Evolutionary conservation across 768 basidiomycete genomes (phyloP).

Genomic region (Kwoniella newhampshirensis): DNA sequence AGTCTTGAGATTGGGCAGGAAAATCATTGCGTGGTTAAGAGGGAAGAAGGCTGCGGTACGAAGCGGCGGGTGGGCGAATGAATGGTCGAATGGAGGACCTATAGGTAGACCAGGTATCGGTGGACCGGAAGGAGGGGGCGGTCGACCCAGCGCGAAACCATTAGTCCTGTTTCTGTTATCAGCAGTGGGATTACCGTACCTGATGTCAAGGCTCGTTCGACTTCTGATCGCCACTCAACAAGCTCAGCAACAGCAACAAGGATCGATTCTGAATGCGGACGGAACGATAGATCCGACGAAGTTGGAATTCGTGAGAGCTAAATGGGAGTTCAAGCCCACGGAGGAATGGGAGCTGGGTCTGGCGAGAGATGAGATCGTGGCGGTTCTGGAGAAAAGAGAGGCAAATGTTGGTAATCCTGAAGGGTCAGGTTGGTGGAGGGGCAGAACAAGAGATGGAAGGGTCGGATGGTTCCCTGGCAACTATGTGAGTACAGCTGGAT

Average conservation of each 20-base stretch:
- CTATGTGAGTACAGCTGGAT: conserved; percentile 61
- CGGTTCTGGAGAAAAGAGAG: conserved; percentile 77
- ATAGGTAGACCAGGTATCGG: conserved; percentile 10
- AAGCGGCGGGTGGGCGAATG: conserved; percentile 48
- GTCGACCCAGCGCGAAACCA: conserved; percentile 74
- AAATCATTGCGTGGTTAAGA: conserved; percentile 66
- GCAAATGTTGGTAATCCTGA: conserved; percentile 68
- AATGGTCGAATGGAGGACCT: conserved; percentile 42
- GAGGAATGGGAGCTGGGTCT: conserved; percentile 76
- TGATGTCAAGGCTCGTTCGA: conserved; percentile 85
- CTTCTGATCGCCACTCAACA: conserved; percentile 61
- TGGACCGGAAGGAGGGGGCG: conserved; percentile 19
- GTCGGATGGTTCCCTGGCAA: conserved; percentile 94
- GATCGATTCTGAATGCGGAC: conserved; percentile 49
- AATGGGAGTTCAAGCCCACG: conserved; percentile 73
- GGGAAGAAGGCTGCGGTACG: conserved; percentile 53
- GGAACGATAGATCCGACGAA: conserved; percentile 65
- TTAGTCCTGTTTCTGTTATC: conserved; percentile 90
- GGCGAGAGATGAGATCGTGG: conserved; percentile 88
- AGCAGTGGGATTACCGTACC: conserved; percentile 86
- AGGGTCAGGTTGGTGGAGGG: conserved; percentile 89
- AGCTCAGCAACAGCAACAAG: conserved; percentile 39
- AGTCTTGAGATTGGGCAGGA: conserved; percentile 60
- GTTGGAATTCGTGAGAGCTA: conserved; percentile 78
- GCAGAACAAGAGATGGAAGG: conserved; percentile 83